Evolutionary conservation across 805 yeast species (phyloP).

Genomic region (Cyberlindnera amylophila): DNA sequence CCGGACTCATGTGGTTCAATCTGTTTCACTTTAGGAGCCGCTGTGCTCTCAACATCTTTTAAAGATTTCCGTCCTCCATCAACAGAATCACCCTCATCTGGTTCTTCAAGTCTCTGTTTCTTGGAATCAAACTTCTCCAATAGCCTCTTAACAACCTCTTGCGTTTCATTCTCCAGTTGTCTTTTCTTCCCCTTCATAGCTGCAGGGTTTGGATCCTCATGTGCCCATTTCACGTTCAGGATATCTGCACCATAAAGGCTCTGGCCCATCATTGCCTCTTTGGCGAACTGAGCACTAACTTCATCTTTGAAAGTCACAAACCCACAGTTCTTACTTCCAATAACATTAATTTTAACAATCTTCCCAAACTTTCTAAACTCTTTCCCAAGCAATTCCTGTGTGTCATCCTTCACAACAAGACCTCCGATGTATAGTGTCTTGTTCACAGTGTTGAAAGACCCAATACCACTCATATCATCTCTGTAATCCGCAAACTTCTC

Average conservation of each 20-base stretch:
- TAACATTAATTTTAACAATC: conserved; percentile 59
- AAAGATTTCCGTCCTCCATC: conserved; percentile 18
- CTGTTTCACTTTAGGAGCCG: conserved; percentile 9
- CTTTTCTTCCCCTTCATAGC: conserved; percentile 44
- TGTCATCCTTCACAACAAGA: conserved; percentile 38
- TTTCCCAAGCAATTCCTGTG: conserved; percentile 34
- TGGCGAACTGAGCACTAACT: conserved; percentile 85
- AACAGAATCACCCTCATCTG: conserved; percentile 23
- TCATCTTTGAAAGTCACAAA: conserved; percentile 71
- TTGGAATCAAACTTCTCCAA: conserved; percentile 33
- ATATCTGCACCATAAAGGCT: conserved; percentile 64
- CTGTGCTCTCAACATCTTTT: conserved; percentile 3
- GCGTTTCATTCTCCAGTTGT: conserved; percentile 26
- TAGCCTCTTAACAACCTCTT: conserved; percentile 42
- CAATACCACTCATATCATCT: conserved; percentile 95
- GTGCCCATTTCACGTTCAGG: conserved; percentile 80
- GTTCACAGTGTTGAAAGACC: conserved; percentile 68
- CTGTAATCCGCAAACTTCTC: conserved; percentile 77
- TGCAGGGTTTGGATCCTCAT: conserved; percentile 77
- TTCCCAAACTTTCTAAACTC: conserved; percentile 76
- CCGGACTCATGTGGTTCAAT: conserved; percentile 11
- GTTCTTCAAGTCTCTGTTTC: conserved; percentile 19
- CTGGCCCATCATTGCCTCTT: conserved; percentile 91
- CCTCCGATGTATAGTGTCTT: conserved; percentile 75
- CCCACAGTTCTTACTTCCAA: conserved; percentile 64